Evolutionary conservation across 2,329 filamentous ascomycete genomes (phyloP).

Genomic region (Diaporthe sp.): DNA sequence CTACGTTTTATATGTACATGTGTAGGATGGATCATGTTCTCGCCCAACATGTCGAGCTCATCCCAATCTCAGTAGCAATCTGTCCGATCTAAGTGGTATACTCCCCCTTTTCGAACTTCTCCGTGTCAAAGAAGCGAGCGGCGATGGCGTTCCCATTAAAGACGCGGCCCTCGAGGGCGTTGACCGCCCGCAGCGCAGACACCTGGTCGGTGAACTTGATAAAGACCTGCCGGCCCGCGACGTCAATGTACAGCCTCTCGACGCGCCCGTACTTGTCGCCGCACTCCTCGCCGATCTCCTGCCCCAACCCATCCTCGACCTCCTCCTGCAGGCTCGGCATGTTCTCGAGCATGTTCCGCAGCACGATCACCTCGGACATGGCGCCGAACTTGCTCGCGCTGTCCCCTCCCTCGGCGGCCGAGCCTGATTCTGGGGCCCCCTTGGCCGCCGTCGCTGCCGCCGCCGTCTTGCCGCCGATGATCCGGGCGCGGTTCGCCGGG

Average conservation of each 20-base stretch:
- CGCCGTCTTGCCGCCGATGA: constrained; percentile 78
- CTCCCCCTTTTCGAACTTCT: constrained; percentile 82
- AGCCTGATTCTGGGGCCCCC: not conserved
- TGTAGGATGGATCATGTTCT: not conserved
- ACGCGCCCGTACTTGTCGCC: constrained; percentile 89
- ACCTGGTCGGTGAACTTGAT: constrained; percentile 92
- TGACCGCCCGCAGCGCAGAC: constrained; percentile 89
- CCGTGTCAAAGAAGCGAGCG: constrained; percentile 85
- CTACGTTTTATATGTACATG: not conserved
- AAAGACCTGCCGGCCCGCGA: constrained; percentile 78
- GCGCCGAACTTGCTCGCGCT: constrained; percentile 69
- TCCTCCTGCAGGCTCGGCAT: constrained; percentile 83
- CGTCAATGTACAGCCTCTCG: constrained; percentile 82
- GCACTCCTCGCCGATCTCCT: constrained; percentile 97
- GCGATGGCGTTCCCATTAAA: constrained; percentile 89
- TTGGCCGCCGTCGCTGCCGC: constrained; percentile 48
- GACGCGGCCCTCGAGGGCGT: constrained; percentile 86
- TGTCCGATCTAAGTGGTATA: constrained; percentile 51
- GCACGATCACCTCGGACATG: constrained; percentile 86
- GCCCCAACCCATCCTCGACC: constrained; percentile 80
- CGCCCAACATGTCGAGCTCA: no score
- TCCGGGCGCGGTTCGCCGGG: constrained; percentile 78
- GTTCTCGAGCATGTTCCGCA: constrained; percentile 87
- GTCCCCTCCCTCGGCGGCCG: constrained; percentile 41
- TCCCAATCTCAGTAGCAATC: no score